These are phyloP conservation scores for Trichosporon ovoides DNA, from an alignment of 1,284 basidiomycete species.

Conservation along the genomic window DNA sequence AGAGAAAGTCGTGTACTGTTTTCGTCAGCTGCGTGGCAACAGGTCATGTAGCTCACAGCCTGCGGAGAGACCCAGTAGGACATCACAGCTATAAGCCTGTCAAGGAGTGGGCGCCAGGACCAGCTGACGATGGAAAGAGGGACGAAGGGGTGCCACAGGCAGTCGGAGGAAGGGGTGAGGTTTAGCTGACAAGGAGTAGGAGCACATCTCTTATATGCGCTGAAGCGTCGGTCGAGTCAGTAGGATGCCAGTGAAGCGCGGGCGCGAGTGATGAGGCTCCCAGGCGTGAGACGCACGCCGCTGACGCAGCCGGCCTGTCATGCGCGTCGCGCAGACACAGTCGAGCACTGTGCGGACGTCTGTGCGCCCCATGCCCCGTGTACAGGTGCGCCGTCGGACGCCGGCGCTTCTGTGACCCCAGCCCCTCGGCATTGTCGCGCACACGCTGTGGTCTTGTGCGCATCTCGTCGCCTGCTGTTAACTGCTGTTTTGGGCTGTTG, in stretches of 20 bases:
- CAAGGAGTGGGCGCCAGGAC: neutral
- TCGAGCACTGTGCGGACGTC: neutral
- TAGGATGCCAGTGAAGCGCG: neutral
- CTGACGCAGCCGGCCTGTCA: neutral
- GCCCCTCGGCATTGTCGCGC: neutral
- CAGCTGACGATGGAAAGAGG: neutral
- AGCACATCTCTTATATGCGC: neutral
- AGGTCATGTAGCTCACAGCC: neutral
- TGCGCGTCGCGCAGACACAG: too few relatives aligned
- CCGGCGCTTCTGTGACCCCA: neutral
- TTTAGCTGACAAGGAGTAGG: neutral
- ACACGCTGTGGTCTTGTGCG: neutral
- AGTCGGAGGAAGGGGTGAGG: neutral
- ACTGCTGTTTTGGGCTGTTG: too few relatives aligned
- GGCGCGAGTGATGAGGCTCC: too few relatives aligned
- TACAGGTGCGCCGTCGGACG: neutral
- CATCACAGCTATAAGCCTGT: neutral
- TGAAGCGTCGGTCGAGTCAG: neutral
- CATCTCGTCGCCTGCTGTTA: too few relatives aligned
- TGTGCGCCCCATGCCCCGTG: neutral
- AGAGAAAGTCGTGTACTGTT: constrained; percentile 7
- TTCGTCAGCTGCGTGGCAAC: neutral
- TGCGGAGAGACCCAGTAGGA: constrained; percentile 7
- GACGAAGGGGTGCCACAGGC: neutral
- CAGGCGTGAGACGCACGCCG: too few relatives aligned